Percentiles rank a stretch among this genome's conserved stretches.
phyloP scores from a whole-genome alignment of 805 yeast species.

The Yarrowia sp. region DNA sequence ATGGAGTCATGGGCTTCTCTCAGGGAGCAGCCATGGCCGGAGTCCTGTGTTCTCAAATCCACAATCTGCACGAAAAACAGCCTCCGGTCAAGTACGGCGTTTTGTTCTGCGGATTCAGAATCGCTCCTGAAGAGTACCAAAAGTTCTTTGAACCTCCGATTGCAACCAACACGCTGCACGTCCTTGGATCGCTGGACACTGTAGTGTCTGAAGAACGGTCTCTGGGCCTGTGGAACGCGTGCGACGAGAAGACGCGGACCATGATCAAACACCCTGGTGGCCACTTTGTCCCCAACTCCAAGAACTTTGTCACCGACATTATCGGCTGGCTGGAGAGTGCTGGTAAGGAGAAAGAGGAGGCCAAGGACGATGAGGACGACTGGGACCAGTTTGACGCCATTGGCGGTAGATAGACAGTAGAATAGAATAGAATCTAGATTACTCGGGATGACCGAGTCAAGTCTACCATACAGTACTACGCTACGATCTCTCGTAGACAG shows the following conservation, averaged over 20 bases:
- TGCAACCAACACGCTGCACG: slow-evolving; percentile 56
- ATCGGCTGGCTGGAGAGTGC: slow-evolving; percentile 33
- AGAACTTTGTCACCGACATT: slow-evolving; percentile 44
- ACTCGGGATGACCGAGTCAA: too few relatives aligned
- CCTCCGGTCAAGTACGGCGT: slow-evolving; percentile 65
- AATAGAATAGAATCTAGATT: not conserved
- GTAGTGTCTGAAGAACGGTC: slow-evolving; percentile 76
- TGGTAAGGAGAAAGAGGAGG: slow-evolving; percentile 3
- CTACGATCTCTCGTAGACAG: too few relatives aligned
- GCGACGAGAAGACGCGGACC: slow-evolving; percentile 45
- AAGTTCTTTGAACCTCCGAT: slow-evolving; percentile 38
- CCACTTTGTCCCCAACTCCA: slow-evolving; percentile 90
- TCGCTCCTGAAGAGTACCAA: slow-evolving; percentile 34
- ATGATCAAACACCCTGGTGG: slow-evolving; percentile 88
- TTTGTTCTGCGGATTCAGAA: slow-evolving; percentile 61
- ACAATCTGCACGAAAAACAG: slow-evolving; percentile 52
- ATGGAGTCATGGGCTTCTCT: slow-evolving; percentile 85
- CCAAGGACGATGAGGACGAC: slow-evolving; percentile 31
- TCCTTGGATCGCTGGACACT: slow-evolving; percentile 83
- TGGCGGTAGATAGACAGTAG: slow-evolving; percentile 31
- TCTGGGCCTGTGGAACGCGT: slow-evolving; percentile 52
- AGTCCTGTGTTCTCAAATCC: slow-evolving; percentile 57
- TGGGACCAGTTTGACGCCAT: slow-evolving; percentile 42
- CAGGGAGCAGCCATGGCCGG: slow-evolving; percentile 93
- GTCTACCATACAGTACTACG: too few relatives aligned